Percentiles rank a stretch among this genome's conserved stretches.
Evolutionary conservation across 202 grass and related monocot genomes (phyloP).

Genomic region (Zizania palustris): DNA sequence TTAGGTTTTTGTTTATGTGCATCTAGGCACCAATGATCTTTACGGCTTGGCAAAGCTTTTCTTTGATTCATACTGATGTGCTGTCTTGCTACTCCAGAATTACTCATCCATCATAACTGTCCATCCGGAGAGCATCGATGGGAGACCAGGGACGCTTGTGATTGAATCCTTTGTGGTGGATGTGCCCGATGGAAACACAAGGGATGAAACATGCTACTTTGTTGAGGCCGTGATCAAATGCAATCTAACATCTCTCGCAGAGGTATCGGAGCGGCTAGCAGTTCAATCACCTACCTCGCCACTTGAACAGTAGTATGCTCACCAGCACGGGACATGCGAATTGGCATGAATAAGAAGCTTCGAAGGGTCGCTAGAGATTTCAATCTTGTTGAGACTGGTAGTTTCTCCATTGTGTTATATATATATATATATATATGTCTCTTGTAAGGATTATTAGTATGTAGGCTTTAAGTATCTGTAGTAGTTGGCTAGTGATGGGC

Average conservation of each 20-base stretch:
- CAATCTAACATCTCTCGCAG: slow-evolving; percentile 82
- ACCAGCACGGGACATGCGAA: background rate
- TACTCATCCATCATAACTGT: slow-evolving; percentile 92
- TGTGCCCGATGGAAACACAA: slow-evolving; percentile 85
- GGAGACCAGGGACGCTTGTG: slow-evolving; percentile 73
- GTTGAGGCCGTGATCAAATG: slow-evolving; percentile 93
- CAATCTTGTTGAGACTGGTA: slow-evolving; percentile 44
- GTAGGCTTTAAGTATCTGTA: slow-evolving; percentile 45
- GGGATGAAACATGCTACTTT: slow-evolving; percentile 90
- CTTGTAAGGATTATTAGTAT: slow-evolving; percentile 50
- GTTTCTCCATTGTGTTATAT: slow-evolving; percentile 31
- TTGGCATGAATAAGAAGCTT: slow-evolving; percentile 53
- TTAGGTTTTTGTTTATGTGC: background rate
- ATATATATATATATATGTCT: slow-evolving; percentile 30
- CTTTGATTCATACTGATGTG: slow-evolving; percentile 38
- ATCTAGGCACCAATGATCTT: background rate
- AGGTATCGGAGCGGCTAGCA: slow-evolving; percentile 67
- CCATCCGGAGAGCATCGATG: slow-evolving; percentile 76
- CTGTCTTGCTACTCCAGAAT: slow-evolving; percentile 58
- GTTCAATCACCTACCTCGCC: slow-evolving; percentile 52
- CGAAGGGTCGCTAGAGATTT: slow-evolving; percentile 37
- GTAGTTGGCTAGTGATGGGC: slow-evolving; percentile 42
- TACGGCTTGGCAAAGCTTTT: slow-evolving; percentile 29
- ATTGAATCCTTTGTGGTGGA: slow-evolving; percentile 91
- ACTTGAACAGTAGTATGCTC: slow-evolving; percentile 40